Evolutionary conservation across 129 eudicot species (phyloP).

Genomic region (Chrysanthemum lavandulifolium): DNA sequence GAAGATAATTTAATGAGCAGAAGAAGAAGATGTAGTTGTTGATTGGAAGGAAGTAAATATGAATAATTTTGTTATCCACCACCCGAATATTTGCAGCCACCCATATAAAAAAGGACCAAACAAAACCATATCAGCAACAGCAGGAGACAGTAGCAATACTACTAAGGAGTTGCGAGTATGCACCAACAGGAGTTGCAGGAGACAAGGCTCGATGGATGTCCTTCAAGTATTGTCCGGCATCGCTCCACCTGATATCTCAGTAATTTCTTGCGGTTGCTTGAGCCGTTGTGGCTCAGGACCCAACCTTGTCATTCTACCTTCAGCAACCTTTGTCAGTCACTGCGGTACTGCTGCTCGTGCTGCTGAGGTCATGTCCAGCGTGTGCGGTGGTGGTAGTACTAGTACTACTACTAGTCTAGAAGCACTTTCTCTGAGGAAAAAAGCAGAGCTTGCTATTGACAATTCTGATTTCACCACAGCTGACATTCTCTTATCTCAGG

Average conservation of each 20-base stretch:
- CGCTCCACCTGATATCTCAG: slow-evolving; percentile 58
- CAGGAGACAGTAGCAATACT: neutral
- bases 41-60: too few relatives aligned
- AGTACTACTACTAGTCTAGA: slow-evolving; percentile 40
- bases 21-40: too few relatives aligned
- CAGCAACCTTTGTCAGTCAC: slow-evolving; percentile 44
- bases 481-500: slow-evolving; percentile 59
- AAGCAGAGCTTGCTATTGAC: slow-evolving; percentile 52
- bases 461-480: slow-evolving; percentile 47
- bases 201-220: slow-evolving; percentile 64
- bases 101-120: too few relatives aligned
- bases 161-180: slow-evolving; percentile 66
- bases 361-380: slow-evolving; percentile 48
- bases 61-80: too few relatives aligned
- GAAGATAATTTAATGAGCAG: too few relatives aligned
- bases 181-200: slow-evolving; percentile 54
- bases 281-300: slow-evolving; percentile 89
- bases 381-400: slow-evolving; percentile 30
- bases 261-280: slow-evolving; percentile 77
- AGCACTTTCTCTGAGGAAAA: slow-evolving; percentile 70
- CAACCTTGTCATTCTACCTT: slow-evolving; percentile 66
- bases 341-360: slow-evolving; percentile 80
- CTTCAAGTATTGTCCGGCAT: slow-evolving; percentile 62
- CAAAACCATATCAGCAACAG: neutral
- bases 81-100: too few relatives aligned